Base-by-base conservation (phyloP, 2,329 filamentous ascomycete species). In the Arthrobotrys sinensis region DNA sequence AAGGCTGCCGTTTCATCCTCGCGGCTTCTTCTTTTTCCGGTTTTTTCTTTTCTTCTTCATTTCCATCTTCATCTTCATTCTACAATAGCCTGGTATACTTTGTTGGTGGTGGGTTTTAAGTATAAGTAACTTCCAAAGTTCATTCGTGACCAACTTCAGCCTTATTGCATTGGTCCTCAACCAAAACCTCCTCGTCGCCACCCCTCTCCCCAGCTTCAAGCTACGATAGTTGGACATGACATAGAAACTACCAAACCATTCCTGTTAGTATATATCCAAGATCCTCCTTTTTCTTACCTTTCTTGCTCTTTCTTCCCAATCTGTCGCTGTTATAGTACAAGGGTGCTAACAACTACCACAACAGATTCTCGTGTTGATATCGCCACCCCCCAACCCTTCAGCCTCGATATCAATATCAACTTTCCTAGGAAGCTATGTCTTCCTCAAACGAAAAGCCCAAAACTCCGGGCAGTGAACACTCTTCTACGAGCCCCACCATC, bases 401-500 rank as follows among this genome's bases (percentile, higher is more conserved):
- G 36, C 57, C 36, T 36, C 28, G 38, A 60, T 60, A 50, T 21
- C 28, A 52, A 24, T 21, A 21, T 43, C 48, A 16, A 67, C 45
- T 40, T 63, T 14, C 12, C 28, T 4, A 38, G 75, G 67, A 67
- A 64, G 53, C 60, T 28, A 78, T 78, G 75, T 62, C 62, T 72
- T 67, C 60, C 12, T 52, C 55, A 36, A 76, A 55, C 45, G 75
- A 78, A 16, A 62, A 72, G 36, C 67, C 62, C 14, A 71, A 52
- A 38, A 66, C 75, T 21, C 62, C 62, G 52, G 67, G 55, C 45
- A 78, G 75, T 24, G 67, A 68, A 32, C 43, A 45, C 46, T 78
- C 75, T 12, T 78, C 75, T 12, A 16, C 45, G 6, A 62, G 67
- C 40, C 68, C 62, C 11, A 72, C 62, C 14, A 32, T 67, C 45